Conservation (phyloP, 139 green algal genomes). For the Trebouxia sp. region DNA sequence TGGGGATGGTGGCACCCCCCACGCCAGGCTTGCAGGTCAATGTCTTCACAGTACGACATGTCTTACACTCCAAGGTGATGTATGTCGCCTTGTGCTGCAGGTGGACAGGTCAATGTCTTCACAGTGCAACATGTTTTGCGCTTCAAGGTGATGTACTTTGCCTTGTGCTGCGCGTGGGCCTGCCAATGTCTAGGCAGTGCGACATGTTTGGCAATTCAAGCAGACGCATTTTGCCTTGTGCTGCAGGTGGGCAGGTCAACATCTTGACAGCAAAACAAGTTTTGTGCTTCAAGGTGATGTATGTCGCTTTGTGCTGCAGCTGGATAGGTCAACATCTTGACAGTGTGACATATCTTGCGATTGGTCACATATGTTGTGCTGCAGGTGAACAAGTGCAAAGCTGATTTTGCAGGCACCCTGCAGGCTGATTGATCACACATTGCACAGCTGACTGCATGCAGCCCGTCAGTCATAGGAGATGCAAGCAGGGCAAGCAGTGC, state of each 20-base stretch:
- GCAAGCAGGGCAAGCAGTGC: no score
- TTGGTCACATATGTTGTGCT: no score
- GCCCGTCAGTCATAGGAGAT: no score
- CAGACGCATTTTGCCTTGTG: no score
- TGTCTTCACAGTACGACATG: slow-evolving; percentile 73
- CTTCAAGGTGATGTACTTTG: slow-evolving; percentile 80
- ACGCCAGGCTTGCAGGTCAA: slow-evolving; percentile 83
- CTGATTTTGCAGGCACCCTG: no score
- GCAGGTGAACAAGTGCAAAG: no score
- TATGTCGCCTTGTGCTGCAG: slow-evolving; percentile 90
- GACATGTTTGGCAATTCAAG: no score
- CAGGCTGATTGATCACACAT: no score
- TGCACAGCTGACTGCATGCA: no score
- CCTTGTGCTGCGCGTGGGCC: neutral
- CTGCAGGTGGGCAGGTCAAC: slow-evolving; percentile 76
- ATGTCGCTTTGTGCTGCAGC: slow-evolving; percentile 46
- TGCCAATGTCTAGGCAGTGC: no score
- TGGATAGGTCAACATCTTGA: no score
- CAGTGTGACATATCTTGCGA: no score
- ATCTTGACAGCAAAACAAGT: slow-evolving; percentile 74
- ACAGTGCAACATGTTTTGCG: slow-evolving; percentile 84
- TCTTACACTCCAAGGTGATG: slow-evolving; percentile 88
- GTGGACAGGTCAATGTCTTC: slow-evolving; percentile 37
- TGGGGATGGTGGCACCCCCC: slow-evolving; percentile 76
- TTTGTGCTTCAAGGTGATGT: slow-evolving; percentile 88